Evolutionary conservation across 78 protist genomes (phyloP).

Genomic region (Dictyostelium intermedium): DNA sequence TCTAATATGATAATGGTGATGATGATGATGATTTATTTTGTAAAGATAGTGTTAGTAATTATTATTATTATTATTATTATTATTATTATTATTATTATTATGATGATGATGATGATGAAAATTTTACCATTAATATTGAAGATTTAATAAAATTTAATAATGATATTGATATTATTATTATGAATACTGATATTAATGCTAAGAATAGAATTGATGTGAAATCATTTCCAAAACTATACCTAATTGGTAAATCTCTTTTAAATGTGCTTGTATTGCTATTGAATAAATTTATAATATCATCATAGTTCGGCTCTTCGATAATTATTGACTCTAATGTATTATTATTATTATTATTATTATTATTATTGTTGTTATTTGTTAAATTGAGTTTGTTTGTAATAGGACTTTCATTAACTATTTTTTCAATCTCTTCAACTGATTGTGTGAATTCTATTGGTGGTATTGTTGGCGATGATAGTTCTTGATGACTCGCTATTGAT

Average conservation of each 20-base stretch:
- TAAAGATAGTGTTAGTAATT: too few relatives aligned
- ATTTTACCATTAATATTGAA: not conserved
- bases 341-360: not conserved
- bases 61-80: not conserved
- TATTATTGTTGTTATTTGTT: not conserved
- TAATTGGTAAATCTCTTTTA: not conserved
- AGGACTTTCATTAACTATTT: not conserved
- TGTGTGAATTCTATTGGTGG: not conserved
- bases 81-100: not conserved
- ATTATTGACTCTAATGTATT: not conserved
- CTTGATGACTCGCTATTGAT: not conserved
- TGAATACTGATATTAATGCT: not conserved
- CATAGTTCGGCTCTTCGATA: not conserved
- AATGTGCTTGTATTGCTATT: not conserved
- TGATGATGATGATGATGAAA: not conserved
- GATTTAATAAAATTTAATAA: not conserved
- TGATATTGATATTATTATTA: conserved; percentile 5
- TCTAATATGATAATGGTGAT: not conserved
- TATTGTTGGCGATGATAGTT: not conserved
- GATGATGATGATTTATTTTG: too few relatives aligned
- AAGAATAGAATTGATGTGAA: not conserved
- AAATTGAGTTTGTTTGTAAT: not conserved
- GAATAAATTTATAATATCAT: not conserved
- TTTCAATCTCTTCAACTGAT: not conserved
- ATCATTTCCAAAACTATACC: conserved; percentile 20